phyloP scores from a whole-genome alignment of 495 filamentous ascomycete species.

The Bathelium albidoporum region DNA sequence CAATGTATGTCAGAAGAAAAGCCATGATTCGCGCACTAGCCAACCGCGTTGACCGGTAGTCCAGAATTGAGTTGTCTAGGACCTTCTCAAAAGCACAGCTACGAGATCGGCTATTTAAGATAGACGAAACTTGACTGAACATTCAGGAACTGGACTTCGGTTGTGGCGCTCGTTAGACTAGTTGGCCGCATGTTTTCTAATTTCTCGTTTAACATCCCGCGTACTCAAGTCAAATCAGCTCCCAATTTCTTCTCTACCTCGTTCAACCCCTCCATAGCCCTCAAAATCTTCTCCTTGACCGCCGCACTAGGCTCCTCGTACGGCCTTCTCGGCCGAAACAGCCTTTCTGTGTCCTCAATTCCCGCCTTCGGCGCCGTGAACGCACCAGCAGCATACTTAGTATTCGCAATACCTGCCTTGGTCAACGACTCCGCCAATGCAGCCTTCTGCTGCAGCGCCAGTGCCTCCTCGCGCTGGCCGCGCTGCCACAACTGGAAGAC shows the following conservation, averaged over 20 bases:
- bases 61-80: too few species aligned
- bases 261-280: conserved; percentile 41
- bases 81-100: too few species aligned
- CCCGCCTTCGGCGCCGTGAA: conserved; percentile 46
- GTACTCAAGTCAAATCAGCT: too few species aligned
- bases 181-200: too few species aligned
- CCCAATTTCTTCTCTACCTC: conserved; percentile 34
- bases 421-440: conserved; percentile 46
- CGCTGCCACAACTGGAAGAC: conserved; percentile 45
- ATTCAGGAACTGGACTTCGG: too few species aligned
- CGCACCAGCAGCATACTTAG: conserved; percentile 53
- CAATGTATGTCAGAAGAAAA: too few species aligned
- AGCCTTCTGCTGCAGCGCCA: conserved; percentile 44
- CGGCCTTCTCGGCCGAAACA: conserved; percentile 47
- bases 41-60: too few species aligned
- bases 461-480: conserved; percentile 42
- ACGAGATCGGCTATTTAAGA: too few species aligned
- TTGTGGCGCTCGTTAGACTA: too few species aligned
- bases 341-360: conserved; percentile 45
- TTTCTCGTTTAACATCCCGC: too few species aligned
- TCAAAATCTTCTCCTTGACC: conserved; percentile 38
- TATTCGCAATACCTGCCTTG: conserved; percentile 52
- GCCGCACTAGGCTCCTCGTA: conserved; percentile 44
- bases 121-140: too few species aligned
- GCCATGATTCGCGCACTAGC: too few species aligned